These are phyloP conservation scores for Cladophialophora chaetospira DNA, from an alignment of 2,329 filamentous ascomycete species.

Conservation along the genomic window DNA sequence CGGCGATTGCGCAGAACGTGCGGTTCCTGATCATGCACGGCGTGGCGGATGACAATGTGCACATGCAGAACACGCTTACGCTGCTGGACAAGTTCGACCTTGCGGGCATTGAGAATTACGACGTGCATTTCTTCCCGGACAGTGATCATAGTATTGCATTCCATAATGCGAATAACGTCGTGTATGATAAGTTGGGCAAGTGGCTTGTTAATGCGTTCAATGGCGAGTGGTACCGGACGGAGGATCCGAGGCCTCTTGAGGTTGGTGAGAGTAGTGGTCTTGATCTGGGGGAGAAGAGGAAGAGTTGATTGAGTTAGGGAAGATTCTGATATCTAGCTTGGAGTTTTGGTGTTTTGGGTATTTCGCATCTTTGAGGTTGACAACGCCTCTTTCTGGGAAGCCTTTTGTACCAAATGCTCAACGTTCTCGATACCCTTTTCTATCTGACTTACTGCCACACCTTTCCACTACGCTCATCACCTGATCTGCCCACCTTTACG, in stretches of 20 bases:
- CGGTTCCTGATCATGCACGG: slow-evolving; percentile 96
- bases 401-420: too few relatives aligned
- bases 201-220: slow-evolving; percentile 99
- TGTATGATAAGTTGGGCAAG: slow-evolving; percentile 84
- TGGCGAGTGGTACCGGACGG: slow-evolving; percentile 76
- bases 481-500: too few relatives aligned
- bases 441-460: too few relatives aligned
- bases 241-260: slow-evolving; percentile 26
- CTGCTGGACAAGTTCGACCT: slow-evolving; percentile 85
- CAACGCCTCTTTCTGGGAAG: too few relatives aligned
- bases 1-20: slow-evolving; percentile 72
- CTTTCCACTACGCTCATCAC: too few relatives aligned
- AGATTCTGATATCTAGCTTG: too few relatives aligned
- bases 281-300: background rate
- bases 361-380: too few relatives aligned
- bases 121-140: slow-evolving; percentile 94
- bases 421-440: too few relatives aligned
- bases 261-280: background rate
- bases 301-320: too few relatives aligned
- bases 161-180: slow-evolving; percentile 86
- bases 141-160: slow-evolving; percentile 95
- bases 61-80: slow-evolving; percentile 89
- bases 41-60: slow-evolving; percentile 95
- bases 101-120: slow-evolving; percentile 83
- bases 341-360: too few relatives aligned